Evolutionary conservation across 495 filamentous ascomycete genomes (phyloP).

Genomic region (Terfezia boudieri): DNA sequence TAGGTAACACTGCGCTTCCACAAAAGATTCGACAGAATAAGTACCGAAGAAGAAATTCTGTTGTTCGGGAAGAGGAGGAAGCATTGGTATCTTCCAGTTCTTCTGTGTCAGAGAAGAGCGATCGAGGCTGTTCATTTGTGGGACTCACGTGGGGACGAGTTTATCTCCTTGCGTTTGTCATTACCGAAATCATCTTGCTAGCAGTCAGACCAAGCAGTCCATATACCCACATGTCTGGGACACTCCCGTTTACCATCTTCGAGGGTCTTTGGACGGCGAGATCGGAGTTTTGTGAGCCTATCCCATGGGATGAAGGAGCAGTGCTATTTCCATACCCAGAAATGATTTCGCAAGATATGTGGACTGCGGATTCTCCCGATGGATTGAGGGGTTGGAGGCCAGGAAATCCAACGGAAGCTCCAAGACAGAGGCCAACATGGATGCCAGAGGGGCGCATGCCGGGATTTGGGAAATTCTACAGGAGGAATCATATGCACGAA

Average conservation of each 20-base stretch:
- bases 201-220: conserved; percentile 6
- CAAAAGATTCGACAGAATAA: neutral
- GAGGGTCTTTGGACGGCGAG: conserved; percentile 6
- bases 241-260: conserved; percentile 4
- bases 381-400: conserved; percentile 8
- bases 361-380: conserved; percentile 1
- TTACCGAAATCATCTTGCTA: conserved; percentile 2
- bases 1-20: conserved; percentile 1
- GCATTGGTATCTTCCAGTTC: neutral
- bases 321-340: conserved; percentile 7
- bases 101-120: neutral
- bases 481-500: too few relatives aligned
- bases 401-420: conserved; percentile 2
- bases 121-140: too few relatives aligned
- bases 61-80: neutral
- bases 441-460: conserved; percentile 1
- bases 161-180: neutral
- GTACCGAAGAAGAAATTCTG: neutral
- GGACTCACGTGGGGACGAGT: neutral
- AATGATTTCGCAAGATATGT: conserved; percentile 3
- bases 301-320: conserved; percentile 1
- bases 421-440: conserved; percentile 1
- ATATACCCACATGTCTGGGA: conserved; percentile 8
- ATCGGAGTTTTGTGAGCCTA: conserved; percentile 6
- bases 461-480: conserved; percentile 4